Evolutionary conservation across 2,329 filamentous ascomycete species (phyloP), one percentile per base, ranked within the genome.

Genomic region (Pseudogymnoascus sp.): DNA sequence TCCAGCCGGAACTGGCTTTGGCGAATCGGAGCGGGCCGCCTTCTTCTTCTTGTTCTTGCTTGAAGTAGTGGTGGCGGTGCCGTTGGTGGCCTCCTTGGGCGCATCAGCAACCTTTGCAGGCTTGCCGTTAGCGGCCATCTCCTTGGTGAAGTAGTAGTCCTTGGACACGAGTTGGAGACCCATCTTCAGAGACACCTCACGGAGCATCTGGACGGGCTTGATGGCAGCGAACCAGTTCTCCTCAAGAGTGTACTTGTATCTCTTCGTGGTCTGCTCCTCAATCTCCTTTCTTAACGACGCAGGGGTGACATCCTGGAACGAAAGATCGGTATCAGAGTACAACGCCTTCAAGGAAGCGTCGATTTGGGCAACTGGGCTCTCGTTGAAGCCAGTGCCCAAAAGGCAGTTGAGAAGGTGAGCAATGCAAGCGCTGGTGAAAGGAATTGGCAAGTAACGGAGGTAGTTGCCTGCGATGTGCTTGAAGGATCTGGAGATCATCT

Each of bases 401-500:
- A 99, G 80, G 75, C 94, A 99, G 79, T 99, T 99, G 67, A 99
- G 81, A 59, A 99, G 80, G 72, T 99, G 94, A 5, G 92, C 81
- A 64, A 93, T 78, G 72, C 89, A 93, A 63, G 89, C 80, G 58
- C 90, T 82, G n/a, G 88, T 86, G 65, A 97, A 87, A 11, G 90
- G 85, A 65, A 88, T 81, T 21, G 94, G 90, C 17, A 97, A 76
- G 65, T 89, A 84, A 66, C 88, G 87, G 64, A 99, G 80, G 73
- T 95, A 89, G 68, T 83, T 83, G 73, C 90, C 87, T 62, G 88
- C 83, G 65, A 94, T 80, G 75, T 99, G 93, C 83, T 99, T 99
- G 82, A 97, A 97, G 4, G 89, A 86, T 78, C 94, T 86, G n/a
- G 90, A 83, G 66, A 97, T 83, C 88, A 97, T 97, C 75, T 99